Evolutionary conservation across 2,329 filamentous ascomycete genomes (phyloP).

Genomic region (Emericellopsis atlantica): DNA sequence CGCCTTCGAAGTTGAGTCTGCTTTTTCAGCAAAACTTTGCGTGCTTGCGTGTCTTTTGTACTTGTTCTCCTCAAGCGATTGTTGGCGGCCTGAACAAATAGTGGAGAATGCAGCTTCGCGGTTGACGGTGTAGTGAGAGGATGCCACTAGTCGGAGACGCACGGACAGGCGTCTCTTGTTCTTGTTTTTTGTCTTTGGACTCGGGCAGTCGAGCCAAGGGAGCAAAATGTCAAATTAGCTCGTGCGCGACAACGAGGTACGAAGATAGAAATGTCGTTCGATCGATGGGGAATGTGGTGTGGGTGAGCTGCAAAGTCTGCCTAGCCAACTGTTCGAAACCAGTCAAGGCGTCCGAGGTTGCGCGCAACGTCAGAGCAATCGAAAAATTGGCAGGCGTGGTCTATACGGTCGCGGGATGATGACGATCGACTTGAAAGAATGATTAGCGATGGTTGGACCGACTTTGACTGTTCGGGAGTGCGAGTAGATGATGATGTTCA

Average conservation of each 20-base stretch:
- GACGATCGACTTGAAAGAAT: no score
- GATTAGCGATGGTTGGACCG: slow-evolving; percentile 2
- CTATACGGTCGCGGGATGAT: no score
- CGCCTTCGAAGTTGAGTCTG: slow-evolving; percentile 17
- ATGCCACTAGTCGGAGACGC: background rate
- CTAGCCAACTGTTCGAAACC: slow-evolving; percentile 33
- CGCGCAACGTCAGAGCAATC: slow-evolving; percentile 18
- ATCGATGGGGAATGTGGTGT: no score
- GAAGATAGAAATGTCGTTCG: no score
- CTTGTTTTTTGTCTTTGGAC: background rate
- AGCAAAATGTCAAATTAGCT: background rate
- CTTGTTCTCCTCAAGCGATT: slow-evolving; percentile 19
- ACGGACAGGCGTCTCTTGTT: background rate
- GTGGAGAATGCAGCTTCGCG: slow-evolving; percentile 61
- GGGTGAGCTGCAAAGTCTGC: slow-evolving; percentile 9
- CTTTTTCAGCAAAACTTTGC: slow-evolving; percentile 17
- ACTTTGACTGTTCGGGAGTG: slow-evolving; percentile 4
- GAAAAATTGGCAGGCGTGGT: slow-evolving; percentile 16
- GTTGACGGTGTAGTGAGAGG: slow-evolving; percentile 11
- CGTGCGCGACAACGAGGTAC: no score
- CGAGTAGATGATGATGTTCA: background rate
- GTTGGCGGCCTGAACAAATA: slow-evolving; percentile 48
- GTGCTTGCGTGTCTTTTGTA: slow-evolving; percentile 10
- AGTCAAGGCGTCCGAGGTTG: slow-evolving; percentile 48
- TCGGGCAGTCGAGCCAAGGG: background rate